Base-by-base conservation (phyloP, 306 rosid genomes). In the Quillaja saponaria region DNA sequence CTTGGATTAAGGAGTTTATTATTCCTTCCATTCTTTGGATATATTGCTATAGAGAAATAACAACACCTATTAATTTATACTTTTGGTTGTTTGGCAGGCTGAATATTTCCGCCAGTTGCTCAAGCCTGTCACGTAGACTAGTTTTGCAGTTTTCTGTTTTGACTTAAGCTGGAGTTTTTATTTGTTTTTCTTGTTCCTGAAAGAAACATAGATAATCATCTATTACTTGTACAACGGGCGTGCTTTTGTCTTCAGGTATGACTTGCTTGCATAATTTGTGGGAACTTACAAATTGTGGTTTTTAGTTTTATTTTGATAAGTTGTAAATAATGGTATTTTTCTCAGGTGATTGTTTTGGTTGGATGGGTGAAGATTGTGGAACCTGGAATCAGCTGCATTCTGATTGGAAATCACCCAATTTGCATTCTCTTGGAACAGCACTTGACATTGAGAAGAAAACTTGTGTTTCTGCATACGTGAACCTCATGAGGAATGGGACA, bases 41-140 rank as follows among this genome's bases (percentile, higher is more conserved):
- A 50, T 6, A 73, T 45, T 58, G 15, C 14, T 0, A n/a, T n/a
- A 13, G 47, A 6, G 51, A 19, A 18, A 38, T 49, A 42, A 19
- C 16, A n/a, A 37, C 45, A 55, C 9, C 14, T 64, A 33, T 21
- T 82, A 38, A 63, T 16, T 48, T 11, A 66, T 31, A 44, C 44
- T 74, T 52, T 14, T 58, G 50, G 31, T 12, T 81, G 49, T 69
- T 73, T 37, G 69, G 1, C 95, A 94, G 99, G 97, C 99, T 71
- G 99, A 94, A 66, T 94, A 94, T 51, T 94, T 94, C 15, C 97
- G 99, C 73, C 99, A 94, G 19, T 73, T 94, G 81, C 85, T 94
- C 68, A 94, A 94, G 70, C 99, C 99, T 73, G 99, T 94, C 9
- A 94, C 99, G 99, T 94, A 94, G 95, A 50, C 69, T 76, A 8